Evolutionary conservation across 2,329 filamentous ascomycete species (phyloP).

Genomic region (Parascedosporium putredinis): DNA sequence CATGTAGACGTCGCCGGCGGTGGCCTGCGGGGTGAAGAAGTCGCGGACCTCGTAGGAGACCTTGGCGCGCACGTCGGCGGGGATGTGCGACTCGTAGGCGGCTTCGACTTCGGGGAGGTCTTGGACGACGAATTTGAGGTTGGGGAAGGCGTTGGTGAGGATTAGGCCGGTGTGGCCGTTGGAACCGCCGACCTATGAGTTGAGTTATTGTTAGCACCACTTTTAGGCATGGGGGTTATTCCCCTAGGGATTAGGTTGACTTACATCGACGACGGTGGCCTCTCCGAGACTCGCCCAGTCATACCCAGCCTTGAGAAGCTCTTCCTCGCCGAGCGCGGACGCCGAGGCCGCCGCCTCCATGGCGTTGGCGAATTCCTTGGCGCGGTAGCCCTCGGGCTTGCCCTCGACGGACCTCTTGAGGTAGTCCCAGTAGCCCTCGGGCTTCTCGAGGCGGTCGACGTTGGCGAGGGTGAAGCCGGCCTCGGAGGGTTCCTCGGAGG

Average conservation of each 20-base stretch:
- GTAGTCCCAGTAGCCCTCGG: slow-evolving; percentile 11
- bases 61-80: slow-evolving; percentile 21
- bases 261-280: slow-evolving; percentile 11
- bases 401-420: slow-evolving; percentile 11
- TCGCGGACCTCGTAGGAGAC: slow-evolving; percentile 26
- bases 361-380: slow-evolving; percentile 11
- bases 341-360: slow-evolving; percentile 10
- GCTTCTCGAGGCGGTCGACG: slow-evolving; percentile 9
- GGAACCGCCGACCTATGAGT: slow-evolving; percentile 28
- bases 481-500: slow-evolving; percentile 24
- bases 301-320: slow-evolving; percentile 10
- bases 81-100: slow-evolving; percentile 24
- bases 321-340: neutral
- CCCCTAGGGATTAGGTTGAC: too few relatives aligned
- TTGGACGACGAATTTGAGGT: slow-evolving; percentile 32
- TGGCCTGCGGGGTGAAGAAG: slow-evolving; percentile 27
- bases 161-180: slow-evolving; percentile 29
- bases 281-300: slow-evolving; percentile 11
- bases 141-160: slow-evolving; percentile 12
- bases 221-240: too few relatives aligned
- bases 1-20: slow-evolving; percentile 37
- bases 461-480: slow-evolving; percentile 24
- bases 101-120: slow-evolving; percentile 28
- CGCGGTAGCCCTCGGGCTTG: slow-evolving; percentile 12
- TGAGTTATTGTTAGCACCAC: slow-evolving; percentile 8